Percentiles rank a stretch among this genome's conserved stretches.
Conservation (phyloP, 2,329 filamentous ascomycete genomes). For the Botrytis fabae region DNA sequence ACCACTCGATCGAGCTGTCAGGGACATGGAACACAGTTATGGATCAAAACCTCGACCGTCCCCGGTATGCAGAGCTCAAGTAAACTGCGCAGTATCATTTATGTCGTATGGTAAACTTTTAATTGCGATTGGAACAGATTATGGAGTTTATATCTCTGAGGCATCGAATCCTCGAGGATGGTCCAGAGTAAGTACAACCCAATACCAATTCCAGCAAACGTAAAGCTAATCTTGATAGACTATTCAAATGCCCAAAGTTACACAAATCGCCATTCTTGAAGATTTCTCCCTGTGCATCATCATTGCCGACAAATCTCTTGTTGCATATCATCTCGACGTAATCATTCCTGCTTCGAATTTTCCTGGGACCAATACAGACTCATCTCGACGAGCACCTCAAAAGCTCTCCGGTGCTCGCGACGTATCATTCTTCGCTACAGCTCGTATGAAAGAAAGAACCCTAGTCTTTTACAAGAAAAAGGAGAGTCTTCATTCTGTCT, state of each 20-base stretch:
- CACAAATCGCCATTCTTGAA: slow-evolving; percentile 91
- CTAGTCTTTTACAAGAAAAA: slow-evolving; percentile 97
- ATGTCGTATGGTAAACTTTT: slow-evolving; percentile 79
- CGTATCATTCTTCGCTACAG: slow-evolving; percentile 94
- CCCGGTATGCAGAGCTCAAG: slow-evolving; percentile 78
- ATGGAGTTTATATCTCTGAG: slow-evolving; percentile 87
- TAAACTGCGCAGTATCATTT: slow-evolving; percentile 94
- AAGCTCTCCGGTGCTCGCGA: slow-evolving; percentile 84
- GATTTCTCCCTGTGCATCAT: slow-evolving; percentile 92
- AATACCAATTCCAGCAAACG: not conserved
- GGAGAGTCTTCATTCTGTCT: slow-evolving; percentile 87
- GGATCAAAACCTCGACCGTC: slow-evolving; percentile 68
- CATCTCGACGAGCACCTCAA: slow-evolving; percentile 81
- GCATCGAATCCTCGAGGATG: slow-evolving; percentile 88
- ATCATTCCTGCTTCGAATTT: slow-evolving; percentile 66
- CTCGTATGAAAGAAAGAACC: slow-evolving; percentile 94
- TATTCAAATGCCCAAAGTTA: slow-evolving; percentile 72
- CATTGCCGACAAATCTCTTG: slow-evolving; percentile 85
- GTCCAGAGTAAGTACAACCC: slow-evolving; percentile 67
- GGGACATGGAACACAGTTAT: slow-evolving; percentile 80
- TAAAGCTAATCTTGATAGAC: slow-evolving; percentile 52
- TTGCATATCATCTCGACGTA: slow-evolving; percentile 91
- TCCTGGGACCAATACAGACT: slow-evolving; percentile 66
- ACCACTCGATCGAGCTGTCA: slow-evolving; percentile 85
- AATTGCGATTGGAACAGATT: slow-evolving; percentile 93